Base-by-base conservation (phyloP, 164 flowering plant genomes). In the Umbellularia californica region DNA sequence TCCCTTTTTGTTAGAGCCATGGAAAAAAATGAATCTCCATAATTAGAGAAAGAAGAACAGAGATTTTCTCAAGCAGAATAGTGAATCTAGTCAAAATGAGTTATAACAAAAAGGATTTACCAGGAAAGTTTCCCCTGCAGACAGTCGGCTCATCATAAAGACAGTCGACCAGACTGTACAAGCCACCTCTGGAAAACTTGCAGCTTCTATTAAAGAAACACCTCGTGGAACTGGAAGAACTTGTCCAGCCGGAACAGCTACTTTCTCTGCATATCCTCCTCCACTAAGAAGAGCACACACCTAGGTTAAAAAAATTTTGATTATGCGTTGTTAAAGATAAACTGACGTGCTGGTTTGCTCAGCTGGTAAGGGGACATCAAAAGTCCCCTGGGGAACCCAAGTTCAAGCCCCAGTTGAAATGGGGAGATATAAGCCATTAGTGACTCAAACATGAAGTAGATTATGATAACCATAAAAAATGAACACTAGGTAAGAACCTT, bases 111-210 rank as follows among this genome's bases (percentile, higher is more conserved):
- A 69, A 23, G 7, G 19, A 62, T 27, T 73, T 88, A 93, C 97
- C 94, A 95, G 81, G 72, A 93, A 88, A 23, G 88, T 82, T 81
- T 95, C 99, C 52, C 98, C 98, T 41, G 89, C 66, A 52, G 94
- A 84, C 12, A 95, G 88, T 19, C 71, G 81, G 80, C 98, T 87
- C 80, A 63, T 90, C 99, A 95, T 93, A 69, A 91, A 95, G 41
- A 93, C 90, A 72, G 98, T 93, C 0, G 98, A 95, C 99, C 98
- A 95, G 71, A 95, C 99, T 58, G 99, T 95, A 81, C 99, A 93
- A 1, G 94, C 97, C 74, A 95, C 98, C 87, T 95, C 99, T 11
- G 99, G 98, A 64, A 95, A 85, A 72, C 89, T 82, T 66, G 97
- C 95, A 76, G 97, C 98, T 81, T 93, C 99, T 77, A 79, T 81